phyloP scores from a whole-genome alignment of 768 basidiomycete species.

The Kwoniella shandongensis region DNA sequence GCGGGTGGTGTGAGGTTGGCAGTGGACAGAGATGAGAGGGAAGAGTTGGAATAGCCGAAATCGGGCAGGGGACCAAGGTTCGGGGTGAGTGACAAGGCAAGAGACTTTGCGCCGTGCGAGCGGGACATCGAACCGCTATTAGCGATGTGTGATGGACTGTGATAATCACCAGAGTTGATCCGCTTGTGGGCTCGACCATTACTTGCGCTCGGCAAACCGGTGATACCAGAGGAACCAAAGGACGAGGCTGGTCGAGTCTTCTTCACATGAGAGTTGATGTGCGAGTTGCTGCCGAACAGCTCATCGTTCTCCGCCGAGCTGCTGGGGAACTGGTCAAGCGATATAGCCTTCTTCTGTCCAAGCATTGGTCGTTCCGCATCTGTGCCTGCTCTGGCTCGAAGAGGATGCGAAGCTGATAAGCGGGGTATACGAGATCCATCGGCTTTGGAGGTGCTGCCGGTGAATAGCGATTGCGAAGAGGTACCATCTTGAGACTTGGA shows the following conservation, averaged over 20 bases:
- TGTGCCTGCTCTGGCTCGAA: conserved; percentile 36
- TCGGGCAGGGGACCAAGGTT: conserved; percentile 33
- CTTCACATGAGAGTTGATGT: conserved; percentile 13
- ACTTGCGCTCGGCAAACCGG: conserved; percentile 4
- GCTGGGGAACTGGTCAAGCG: conserved; percentile 33
- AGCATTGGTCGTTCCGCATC: conserved; percentile 29
- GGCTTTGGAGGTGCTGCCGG: conserved; percentile 6
- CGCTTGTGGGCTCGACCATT: conserved; percentile 31
- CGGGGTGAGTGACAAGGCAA: conserved; percentile 35
- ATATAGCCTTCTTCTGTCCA: conserved; percentile 36
- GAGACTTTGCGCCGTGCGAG: conserved; percentile 47
- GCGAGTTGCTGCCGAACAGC: conserved; percentile 29
- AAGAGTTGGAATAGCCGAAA: conserved; percentile 43
- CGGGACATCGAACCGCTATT: conserved; percentile 35
- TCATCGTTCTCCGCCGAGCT: conserved; percentile 30
- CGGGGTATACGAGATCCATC: conserved; percentile 36
- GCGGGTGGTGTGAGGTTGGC: conserved; percentile 38
- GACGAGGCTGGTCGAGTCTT: conserved; percentile 27
- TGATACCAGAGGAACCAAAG: conserved; percentile 15
- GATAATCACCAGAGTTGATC: conserved; percentile 35
- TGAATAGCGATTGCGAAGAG: conserved; percentile 13
- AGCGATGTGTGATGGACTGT: conserved; percentile 11
- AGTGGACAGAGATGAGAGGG: conserved; percentile 41
- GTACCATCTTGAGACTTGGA: conserved; percentile 39
- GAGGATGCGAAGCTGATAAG: conserved; percentile 33